phyloP scores from a whole-genome alignment of 2,329 filamentous ascomycete species.

The Pseudogymnoascus sp. region DNA sequence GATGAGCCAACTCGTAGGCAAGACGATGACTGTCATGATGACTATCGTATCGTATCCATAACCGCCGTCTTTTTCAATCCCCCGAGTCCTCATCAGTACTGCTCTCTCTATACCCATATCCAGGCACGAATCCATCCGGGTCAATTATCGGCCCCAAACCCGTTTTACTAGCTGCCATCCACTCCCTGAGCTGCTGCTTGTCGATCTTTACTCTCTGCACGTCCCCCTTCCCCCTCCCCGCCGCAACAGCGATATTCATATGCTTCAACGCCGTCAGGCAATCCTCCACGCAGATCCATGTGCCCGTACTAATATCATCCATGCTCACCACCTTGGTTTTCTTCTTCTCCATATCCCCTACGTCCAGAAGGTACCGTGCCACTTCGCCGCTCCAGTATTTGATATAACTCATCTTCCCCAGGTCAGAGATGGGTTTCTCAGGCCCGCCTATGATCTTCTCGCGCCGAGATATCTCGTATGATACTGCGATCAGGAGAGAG shows the following conservation, averaged over 20 bases:
- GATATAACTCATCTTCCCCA: constrained; percentile 73
- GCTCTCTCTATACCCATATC: constrained; percentile 46
- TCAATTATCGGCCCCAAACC: constrained; percentile 58
- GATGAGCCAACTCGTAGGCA: background rate
- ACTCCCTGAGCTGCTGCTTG: constrained; percentile 52
- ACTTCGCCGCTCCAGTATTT: constrained; percentile 83
- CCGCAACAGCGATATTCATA: constrained; percentile 64
- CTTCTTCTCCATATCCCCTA: constrained; percentile 21
- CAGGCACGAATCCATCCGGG: constrained; percentile 63
- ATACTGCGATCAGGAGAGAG: constrained; percentile 80
- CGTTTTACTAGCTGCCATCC: constrained; percentile 48
- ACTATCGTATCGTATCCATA: constrained; percentile 1
- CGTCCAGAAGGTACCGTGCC: constrained; percentile 52
- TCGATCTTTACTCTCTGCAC: constrained; percentile 44
- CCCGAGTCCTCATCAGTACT: constrained; percentile 31
- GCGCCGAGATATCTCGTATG: constrained; percentile 80
- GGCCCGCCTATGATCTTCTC: constrained; percentile 83
- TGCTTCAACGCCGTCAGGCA: constrained; percentile 68
- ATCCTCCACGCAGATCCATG: constrained; percentile 80
- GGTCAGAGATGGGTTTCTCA: constrained; percentile 83
- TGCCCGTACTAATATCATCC: constrained; percentile 62
- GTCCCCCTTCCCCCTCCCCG: constrained; percentile 35
- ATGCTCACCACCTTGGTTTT: constrained; percentile 48
- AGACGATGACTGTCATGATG: background rate
- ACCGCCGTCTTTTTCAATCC: constrained; percentile 12